Base-by-base conservation (phyloP, 2,329 filamentous ascomycete genomes). In the Ceratocystis cubensis region DNA sequence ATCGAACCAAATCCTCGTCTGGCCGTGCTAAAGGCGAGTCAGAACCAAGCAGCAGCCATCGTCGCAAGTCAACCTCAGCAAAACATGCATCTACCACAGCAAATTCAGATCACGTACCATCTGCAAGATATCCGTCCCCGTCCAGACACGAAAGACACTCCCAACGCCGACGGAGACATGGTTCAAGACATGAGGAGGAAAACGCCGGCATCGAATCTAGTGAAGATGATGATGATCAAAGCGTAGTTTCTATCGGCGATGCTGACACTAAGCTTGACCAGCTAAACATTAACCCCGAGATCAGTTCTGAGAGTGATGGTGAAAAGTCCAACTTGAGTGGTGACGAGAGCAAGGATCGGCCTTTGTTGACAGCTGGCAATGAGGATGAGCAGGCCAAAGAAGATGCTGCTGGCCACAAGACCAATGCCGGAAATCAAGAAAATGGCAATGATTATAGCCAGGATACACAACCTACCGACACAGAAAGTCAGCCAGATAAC, bases 51-150 rank as follows among this genome's bases (percentile, higher is more conserved):
- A 33, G 44, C 30, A 28, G 57, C 15, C 25, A 28, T 28, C 53
- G 44, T 50, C 64, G 56, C 56, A 65, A 65, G 44, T 65, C 64
- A 6, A 65, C 56, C 25, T 65, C 64, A 22, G 25, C 28, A 41
- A 65, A 62, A 22, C 44, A 56, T 37, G 46, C 41, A 28, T 33
- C 57, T 50, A 33, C 64, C 8, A n/a, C 63, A 20, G 20, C 2
- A 41, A 64, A 56, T 30, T 7, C 56, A 59, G 56, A 59, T 20
- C 22, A 59, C 2, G 15, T 5, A 50, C 25, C 61, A 17, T 41
- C 37, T 33, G 22, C 25, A 10, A 30, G 13, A 28, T 30, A 45
- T 30, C 17, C 61, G 44, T 50, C 61, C 22, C 6, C 46, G 10
- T 33, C 46, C 8, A 59, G 56, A 59, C 17, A 30, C n/a, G 56